Conservation (phyloP, 2,329 filamentous ascomycete species). For the Penicillium sumatraense region DNA sequence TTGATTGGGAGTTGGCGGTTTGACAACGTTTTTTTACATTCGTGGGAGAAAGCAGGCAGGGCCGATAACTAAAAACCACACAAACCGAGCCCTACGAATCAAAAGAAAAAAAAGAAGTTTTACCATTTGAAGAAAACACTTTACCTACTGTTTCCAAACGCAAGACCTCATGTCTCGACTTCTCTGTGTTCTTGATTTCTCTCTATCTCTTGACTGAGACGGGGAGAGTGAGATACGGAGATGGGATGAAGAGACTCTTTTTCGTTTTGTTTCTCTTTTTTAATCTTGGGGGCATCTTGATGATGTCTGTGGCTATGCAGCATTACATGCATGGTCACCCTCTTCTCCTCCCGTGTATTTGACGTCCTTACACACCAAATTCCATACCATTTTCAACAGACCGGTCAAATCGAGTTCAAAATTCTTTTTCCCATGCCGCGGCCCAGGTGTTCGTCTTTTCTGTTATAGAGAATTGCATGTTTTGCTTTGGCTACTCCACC, state of each 20-base stretch:
- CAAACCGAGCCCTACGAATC: constrained; percentile 39
- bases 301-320: constrained; percentile 3
- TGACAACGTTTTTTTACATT: constrained; percentile 38
- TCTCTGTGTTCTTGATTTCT: constrained; percentile 1
- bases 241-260: constrained; percentile 22
- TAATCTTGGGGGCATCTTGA: constrained; percentile 22
- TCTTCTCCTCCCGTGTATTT: constrained; percentile 38
- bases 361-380: constrained; percentile 42
- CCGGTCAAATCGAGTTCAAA: constrained; percentile 23
- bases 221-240: background rate
- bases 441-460: constrained; percentile 9
- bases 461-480: constrained; percentile 28
- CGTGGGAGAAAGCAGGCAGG: constrained; percentile 43
- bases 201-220: background rate
- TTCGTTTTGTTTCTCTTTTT: constrained; percentile 20
- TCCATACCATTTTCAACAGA: constrained; percentile 38
- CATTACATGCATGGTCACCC: constrained; percentile 26
- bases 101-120: constrained; percentile 37
- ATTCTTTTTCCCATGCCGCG: constrained; percentile 7
- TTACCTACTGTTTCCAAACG: constrained; percentile 11
- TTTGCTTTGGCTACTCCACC: constrained; percentile 30
- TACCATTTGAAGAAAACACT: constrained; percentile 27
- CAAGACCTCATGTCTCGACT: constrained; percentile 25
- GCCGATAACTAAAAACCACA: constrained; percentile 29
- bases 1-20: constrained; percentile 45